phyloP scores from a whole-genome alignment of 1,284 basidiomycete genomes.

The Ganoderma boninense region DNA sequence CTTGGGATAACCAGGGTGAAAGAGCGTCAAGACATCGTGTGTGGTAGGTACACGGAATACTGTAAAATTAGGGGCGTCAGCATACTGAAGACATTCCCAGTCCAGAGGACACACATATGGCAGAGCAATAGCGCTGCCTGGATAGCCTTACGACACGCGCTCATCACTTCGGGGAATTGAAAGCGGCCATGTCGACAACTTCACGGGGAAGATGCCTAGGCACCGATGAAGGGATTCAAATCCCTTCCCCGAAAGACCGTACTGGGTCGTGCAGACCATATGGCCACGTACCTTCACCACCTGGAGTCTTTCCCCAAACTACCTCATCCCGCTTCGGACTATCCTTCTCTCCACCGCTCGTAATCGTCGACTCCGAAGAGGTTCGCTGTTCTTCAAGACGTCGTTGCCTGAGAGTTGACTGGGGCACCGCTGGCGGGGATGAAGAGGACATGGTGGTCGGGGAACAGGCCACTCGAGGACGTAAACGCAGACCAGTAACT shows the following conservation, averaged over 20 bases:
- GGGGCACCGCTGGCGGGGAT: conserved; percentile 19
- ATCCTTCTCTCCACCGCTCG: conserved; percentile 20
- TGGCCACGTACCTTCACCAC: conserved; percentile 73
- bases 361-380: conserved; percentile 21
- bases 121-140: conserved; percentile 5
- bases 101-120: conserved; percentile 10
- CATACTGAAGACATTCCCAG: conserved; percentile 5
- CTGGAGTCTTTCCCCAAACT: conserved; percentile 89
- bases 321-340: conserved; percentile 58
- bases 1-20: conserved; percentile 90
- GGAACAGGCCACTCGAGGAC: conserved; percentile 20
- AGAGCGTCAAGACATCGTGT: conserved; percentile 93
- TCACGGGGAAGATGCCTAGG: background rate
- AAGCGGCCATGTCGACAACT: background rate
- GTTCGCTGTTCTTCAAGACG: conserved; percentile 23
- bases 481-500: conserved; percentile 16
- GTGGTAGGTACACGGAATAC: conserved; percentile 97
- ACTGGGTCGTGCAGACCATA: background rate
- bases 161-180: background rate
- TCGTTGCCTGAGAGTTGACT: conserved; percentile 31
- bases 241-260: background rate
- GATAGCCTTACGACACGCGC: background rate
- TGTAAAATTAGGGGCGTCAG: conserved; percentile 42
- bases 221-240: background rate
- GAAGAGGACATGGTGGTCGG: conserved; percentile 24